Percentiles rank a stretch among this genome's conserved stretches.
Evolutionary conservation across 148 eudicot species (phyloP).

Genomic region (Beta vulgaris): DNA sequence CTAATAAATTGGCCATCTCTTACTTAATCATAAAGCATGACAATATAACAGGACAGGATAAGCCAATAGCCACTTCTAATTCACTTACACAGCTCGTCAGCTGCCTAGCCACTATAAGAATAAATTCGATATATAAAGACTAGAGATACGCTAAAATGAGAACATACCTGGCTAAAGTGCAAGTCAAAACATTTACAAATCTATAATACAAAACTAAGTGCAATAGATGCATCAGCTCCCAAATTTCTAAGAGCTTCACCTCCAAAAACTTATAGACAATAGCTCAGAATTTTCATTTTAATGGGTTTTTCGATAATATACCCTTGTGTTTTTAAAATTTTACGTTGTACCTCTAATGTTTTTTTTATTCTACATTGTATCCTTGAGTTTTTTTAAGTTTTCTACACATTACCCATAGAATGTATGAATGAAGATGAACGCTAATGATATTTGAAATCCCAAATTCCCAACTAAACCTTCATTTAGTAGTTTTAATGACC

Average conservation of each 20-base stretch:
- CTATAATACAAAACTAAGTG: not conserved
- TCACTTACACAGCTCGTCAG: not conserved
- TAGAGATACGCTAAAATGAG: no score
- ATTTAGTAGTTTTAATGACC: no score
- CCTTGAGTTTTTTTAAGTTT: no score
- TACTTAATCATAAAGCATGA: slow-evolving; percentile 2
- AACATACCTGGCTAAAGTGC: slow-evolving; percentile 5
- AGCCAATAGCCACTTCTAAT: not conserved
- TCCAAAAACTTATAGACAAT: not conserved
- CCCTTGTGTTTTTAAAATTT: no score
- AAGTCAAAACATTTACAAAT: slow-evolving; percentile 2
- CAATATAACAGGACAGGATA: not conserved
- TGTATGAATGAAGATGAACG: no score
- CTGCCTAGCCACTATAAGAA: not conserved
- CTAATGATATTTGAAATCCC: no score
- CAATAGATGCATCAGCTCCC: not conserved
- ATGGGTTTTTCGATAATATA: no score
- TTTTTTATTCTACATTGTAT: no score
- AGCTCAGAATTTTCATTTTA: not conserved
- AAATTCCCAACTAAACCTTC: no score
- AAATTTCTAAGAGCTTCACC: not conserved
- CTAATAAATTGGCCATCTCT: slow-evolving; percentile 1
- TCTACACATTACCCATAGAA: no score
- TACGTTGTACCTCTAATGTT: no score
- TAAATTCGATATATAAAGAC: not conserved